Percentiles rank a stretch among this genome's conserved stretches.
Evolutionary conservation across 164 flowering plant species (phyloP).

Genomic region (Umbellularia californica): DNA sequence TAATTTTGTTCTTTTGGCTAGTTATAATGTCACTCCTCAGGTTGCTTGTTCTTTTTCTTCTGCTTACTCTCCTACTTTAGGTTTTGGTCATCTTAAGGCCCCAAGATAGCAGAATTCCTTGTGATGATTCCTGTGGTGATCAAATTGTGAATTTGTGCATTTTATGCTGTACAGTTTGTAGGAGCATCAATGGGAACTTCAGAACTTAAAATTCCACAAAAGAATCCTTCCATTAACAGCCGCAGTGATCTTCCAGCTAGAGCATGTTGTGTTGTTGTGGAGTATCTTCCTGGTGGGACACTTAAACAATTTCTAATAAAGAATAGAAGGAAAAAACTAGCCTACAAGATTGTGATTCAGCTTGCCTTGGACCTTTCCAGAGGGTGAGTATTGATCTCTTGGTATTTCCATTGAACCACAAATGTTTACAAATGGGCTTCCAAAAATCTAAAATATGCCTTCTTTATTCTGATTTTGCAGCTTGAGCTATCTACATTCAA

Average conservation of each 20-base stretch:
- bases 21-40: background rate
- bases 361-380: conserved; percentile 27
- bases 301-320: conserved; percentile 35
- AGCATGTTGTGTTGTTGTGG: conserved; percentile 95
- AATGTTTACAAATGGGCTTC: background rate
- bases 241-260: conserved; percentile 45
- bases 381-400: conserved; percentile 14
- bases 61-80: background rate
- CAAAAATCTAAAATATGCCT: background rate
- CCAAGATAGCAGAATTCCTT: background rate
- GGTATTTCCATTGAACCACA: background rate
- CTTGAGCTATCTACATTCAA: conserved; percentile 74
- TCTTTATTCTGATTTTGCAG: conserved; percentile 29
- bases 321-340: conserved; percentile 19
- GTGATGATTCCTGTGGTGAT: background rate
- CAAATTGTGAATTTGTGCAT: background rate
- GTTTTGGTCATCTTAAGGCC: background rate
- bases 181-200: conserved; percentile 96
- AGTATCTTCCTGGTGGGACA: conserved; percentile 80
- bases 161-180: conserved; percentile 48
- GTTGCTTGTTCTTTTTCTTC: too few relatives aligned
- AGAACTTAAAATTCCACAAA: conserved; percentile 62
- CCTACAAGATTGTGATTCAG: conserved; percentile 23
- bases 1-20: background rate
- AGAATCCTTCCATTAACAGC: conserved; percentile 25